Percentiles rank a stretch among this genome's conserved stretches.
Evolutionary conservation across 2,329 filamentous ascomycete genomes (phyloP).

Genomic region (Fusarium zealandicum): DNA sequence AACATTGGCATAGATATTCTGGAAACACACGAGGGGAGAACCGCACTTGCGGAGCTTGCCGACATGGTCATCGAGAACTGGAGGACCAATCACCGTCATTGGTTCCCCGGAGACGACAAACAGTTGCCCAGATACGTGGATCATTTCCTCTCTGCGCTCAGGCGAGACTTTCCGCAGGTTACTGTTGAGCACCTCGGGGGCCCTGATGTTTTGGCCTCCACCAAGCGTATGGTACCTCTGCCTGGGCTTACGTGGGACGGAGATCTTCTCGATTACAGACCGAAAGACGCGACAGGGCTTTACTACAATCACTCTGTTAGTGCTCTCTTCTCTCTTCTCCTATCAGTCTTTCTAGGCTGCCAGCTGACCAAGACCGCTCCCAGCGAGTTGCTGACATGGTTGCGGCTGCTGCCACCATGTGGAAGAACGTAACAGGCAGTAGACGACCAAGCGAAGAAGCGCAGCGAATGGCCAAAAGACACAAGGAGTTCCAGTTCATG

Average conservation of each 20-base stretch:
- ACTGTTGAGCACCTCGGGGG: neutral
- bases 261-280: neutral
- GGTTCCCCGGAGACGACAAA: too few relatives aligned
- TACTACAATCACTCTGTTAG: neutral
- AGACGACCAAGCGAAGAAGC: neutral
- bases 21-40: neutral
- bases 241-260: neutral
- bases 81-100: neutral
- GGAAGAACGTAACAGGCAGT: neutral
- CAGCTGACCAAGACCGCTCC: neutral
- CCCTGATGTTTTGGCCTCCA: neutral
- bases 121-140: neutral
- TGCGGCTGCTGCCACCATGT: neutral
- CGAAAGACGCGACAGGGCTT: neutral
- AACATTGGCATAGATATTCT: neutral
- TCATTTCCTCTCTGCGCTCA: neutral
- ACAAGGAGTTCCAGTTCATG: constrained; percentile 14
- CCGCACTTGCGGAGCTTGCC: neutral
- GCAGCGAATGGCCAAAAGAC: neutral
- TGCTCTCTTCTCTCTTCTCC: too few relatives aligned
- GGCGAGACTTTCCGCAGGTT: constrained; percentile 1
- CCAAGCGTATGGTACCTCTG: neutral
- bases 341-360: too few relatives aligned
- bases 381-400: constrained; percentile 6
- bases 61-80: neutral